Conservation (phyloP, 176 grass and related monocot genomes). For the Carex scoparia region DNA sequence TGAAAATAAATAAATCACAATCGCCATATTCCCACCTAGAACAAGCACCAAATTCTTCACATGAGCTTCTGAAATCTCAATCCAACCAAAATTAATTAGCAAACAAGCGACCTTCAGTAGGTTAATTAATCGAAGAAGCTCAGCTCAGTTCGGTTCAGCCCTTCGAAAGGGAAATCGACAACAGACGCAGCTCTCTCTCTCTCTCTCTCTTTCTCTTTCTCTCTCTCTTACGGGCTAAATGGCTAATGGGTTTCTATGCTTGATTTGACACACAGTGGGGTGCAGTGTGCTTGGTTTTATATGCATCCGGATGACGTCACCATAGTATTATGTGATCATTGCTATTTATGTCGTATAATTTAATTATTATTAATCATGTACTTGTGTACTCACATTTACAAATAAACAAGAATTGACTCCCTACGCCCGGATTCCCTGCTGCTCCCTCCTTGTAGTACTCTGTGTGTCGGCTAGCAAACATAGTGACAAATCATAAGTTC, state of each 20-base stretch:
- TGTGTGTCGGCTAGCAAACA: not conserved
- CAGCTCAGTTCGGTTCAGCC: not conserved
- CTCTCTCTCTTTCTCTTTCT: constrained; percentile 4
- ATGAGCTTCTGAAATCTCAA: constrained; percentile 10
- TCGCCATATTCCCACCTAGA: not conserved
- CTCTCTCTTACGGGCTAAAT: not conserved
- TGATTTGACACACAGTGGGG: constrained; percentile 23
- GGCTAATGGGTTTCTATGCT: constrained; percentile 17
- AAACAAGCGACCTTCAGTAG: not conserved
- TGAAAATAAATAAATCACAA: not conserved
- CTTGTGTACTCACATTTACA: not conserved
- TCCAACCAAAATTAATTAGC: not conserved
- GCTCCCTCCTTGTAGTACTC: not conserved
- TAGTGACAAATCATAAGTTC: too few relatives aligned
- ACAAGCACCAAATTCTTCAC: constrained; percentile 1
- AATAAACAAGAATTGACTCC: not conserved
- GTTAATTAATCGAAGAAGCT: not conserved
- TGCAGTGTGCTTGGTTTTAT: not conserved
- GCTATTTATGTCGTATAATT: constrained; percentile 31
- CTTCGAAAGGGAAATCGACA: not conserved
- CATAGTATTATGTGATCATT: constrained; percentile 32
- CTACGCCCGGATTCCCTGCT: not conserved
- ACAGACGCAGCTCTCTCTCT: not conserved
- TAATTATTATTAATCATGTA: constrained; percentile 15
- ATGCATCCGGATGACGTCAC: constrained; percentile 27